Evolutionary conservation across 768 basidiomycete species (phyloP).

Genomic region (Amanita fuliginea): DNA sequence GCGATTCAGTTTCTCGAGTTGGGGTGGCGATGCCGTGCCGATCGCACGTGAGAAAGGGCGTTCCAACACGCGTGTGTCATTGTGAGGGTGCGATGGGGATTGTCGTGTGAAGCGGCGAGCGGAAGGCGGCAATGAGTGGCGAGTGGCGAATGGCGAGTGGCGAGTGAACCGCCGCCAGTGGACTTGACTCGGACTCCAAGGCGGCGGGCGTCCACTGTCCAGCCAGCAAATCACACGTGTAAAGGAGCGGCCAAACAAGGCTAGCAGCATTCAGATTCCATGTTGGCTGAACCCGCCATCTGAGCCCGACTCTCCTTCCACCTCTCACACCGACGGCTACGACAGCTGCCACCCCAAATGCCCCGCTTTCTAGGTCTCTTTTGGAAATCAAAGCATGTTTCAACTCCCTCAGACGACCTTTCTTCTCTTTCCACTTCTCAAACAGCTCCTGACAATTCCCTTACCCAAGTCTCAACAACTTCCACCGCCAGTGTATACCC

Average conservation of each 20-base stretch:
- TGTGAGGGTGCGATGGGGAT: too few relatives aligned
- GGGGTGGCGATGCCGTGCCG: too few relatives aligned
- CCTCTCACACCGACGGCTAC: constrained; percentile 6
- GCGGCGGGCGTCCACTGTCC: too few relatives aligned
- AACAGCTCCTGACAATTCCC: background rate
- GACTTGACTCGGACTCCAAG: too few relatives aligned
- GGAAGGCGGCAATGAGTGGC: too few relatives aligned
- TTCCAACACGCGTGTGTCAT: too few relatives aligned
- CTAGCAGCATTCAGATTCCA: background rate
- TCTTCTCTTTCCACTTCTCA: background rate
- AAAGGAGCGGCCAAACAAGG: background rate
- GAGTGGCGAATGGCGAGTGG: too few relatives aligned
- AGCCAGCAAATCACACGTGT: background rate
- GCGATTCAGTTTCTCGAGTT: too few relatives aligned
- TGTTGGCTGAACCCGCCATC: background rate
- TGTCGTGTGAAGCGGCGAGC: too few relatives aligned
- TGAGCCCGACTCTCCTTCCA: background rate
- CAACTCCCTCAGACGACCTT: background rate
- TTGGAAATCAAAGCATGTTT: constrained; percentile 1
- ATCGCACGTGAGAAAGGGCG: too few relatives aligned
- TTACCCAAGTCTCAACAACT: background rate
- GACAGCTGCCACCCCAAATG: constrained; percentile 3
- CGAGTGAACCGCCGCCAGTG: too few relatives aligned
- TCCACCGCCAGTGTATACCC: constrained; percentile 16
- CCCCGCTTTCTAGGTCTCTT: constrained; percentile 5